These are phyloP conservation scores for Colletotrichum paranaense DNA, from an alignment of 2,329 filamentous ascomycete genomes.

Conservation along the genomic window DNA sequence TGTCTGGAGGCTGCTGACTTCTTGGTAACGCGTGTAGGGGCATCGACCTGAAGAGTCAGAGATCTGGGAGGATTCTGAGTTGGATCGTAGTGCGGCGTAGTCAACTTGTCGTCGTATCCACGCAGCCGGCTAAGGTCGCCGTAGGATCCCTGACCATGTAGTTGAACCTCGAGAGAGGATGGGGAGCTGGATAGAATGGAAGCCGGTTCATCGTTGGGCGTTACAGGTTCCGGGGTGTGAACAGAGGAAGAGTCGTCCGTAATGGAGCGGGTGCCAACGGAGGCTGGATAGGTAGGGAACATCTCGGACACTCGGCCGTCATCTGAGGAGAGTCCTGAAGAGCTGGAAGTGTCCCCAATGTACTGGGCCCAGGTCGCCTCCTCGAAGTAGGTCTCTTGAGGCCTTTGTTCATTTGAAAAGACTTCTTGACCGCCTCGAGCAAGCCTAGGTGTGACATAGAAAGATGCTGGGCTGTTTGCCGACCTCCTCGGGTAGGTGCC, in stretches of 20 bases:
- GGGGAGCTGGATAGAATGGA: background rate
- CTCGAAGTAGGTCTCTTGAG: background rate
- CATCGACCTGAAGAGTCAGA: slow-evolving; percentile 7
- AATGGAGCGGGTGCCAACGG: background rate
- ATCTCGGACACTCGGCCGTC: background rate
- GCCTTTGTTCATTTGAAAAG: background rate
- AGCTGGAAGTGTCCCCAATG: background rate
- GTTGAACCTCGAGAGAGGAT: background rate
- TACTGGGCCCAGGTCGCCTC: background rate
- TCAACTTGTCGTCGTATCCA: background rate
- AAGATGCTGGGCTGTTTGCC: background rate
- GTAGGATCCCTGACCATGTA: background rate
- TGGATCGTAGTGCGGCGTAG: slow-evolving; percentile 5
- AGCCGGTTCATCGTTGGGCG: background rate
- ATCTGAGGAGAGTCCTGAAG: background rate
- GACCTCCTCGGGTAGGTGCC: background rate
- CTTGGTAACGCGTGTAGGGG: background rate
- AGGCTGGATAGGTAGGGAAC: background rate
- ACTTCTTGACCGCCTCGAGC: background rate
- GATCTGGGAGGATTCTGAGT: slow-evolving; percentile 13
- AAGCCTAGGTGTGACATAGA: background rate
- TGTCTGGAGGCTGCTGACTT: slow-evolving; percentile 7
- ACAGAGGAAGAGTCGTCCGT: slow-evolving; percentile 5
- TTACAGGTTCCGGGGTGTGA: background rate
- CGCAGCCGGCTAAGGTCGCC: background rate